Evolutionary conservation across 129 eudicot genomes (phyloP), one percentile per base, ranked within the genome.

Genomic region (Flaveria brownii): DNA sequence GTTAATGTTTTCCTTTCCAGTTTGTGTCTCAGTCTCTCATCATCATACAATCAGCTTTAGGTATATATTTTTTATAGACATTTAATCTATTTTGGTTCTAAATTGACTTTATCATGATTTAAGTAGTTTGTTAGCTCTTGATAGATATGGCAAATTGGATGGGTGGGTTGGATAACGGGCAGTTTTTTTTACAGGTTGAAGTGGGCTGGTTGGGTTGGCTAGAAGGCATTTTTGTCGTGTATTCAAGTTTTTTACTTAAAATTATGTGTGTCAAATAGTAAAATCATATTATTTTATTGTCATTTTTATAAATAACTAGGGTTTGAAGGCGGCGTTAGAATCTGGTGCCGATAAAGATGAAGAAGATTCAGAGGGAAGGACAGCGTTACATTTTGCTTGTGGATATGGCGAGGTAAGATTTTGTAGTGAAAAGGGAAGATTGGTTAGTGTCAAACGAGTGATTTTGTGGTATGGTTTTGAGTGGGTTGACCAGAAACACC

Each of bases 281-380:
- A 45, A n/a, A 51, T 15, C 6, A 15, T 14, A 1, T n/a, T 16
- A 15, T 18, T 47, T 45, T 71, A 41, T 54, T 55, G 17, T 73
- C 51, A n/a, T 71, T 70, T 70, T 50, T 80, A 41, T 80, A 56
- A 70, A 60, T 77, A 50, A 73, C 42, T 79, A 91, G 97, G 98
- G 97, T 60, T 80, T 94, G 87, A 87, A 84, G 83, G 86, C 78
- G 11, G 97, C 98, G 50, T 62, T 94, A 73, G 90, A 88, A 49
- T 81, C 90, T 49, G 97, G 98, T 74, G 96, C 91, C 70, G 93
- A 94, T 73, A 88, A 89, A 67, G 96, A 94, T 83, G 98, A 94
- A 83, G 98, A 88, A 80, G 97, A 94, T 86, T 84, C 97, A 41
- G 98, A 94, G 82, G 98, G 97, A 77, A 94, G 98, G 85, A 88